Conservation (phyloP, 2,329 filamentous ascomycete genomes). For the Colletotrichum destructivum region DNA sequence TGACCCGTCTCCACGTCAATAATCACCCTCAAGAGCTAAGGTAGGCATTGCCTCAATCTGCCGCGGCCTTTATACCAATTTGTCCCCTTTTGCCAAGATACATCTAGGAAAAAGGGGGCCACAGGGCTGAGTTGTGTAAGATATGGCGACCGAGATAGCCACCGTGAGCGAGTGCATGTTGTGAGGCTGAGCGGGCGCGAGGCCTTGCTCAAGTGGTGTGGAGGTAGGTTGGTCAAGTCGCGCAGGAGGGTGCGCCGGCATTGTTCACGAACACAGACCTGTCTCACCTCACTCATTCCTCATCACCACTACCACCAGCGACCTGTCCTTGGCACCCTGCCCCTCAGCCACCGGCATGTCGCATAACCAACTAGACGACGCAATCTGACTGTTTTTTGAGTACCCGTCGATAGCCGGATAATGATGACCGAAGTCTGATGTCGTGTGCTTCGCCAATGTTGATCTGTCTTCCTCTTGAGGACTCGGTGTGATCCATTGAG, state of each 20-base stretch:
- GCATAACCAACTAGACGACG: conserved; percentile 4
- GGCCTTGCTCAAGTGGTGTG: conserved; percentile 13
- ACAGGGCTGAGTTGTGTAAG: conserved; percentile 2
- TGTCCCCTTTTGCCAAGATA: not conserved
- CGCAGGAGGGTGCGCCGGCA: conserved; percentile 9
- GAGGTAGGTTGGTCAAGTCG: not conserved
- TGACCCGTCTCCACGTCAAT: not conserved
- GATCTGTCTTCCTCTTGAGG: not conserved
- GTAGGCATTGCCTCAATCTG: not conserved
- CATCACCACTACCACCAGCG: not conserved
- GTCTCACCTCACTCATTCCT: conserved; percentile 7
- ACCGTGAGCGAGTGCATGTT: not conserved
- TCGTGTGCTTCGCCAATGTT: conserved; percentile 1
- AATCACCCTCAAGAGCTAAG: too few species aligned
- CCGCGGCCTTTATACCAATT: not conserved
- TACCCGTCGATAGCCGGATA: conserved; percentile 17
- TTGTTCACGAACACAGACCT: conserved; percentile 22
- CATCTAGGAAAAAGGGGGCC: not conserved
- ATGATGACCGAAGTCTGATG: not conserved
- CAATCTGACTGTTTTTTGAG: not conserved
- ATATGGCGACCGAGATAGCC: conserved; percentile 5
- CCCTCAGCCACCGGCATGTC: not conserved
- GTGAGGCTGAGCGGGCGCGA: not conserved
- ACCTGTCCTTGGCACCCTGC: conserved; percentile 4
- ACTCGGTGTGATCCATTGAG: not conserved